Evolutionary conservation across 179 eudicot genomes (phyloP).

Genomic region (Kewa caespitosa): DNA sequence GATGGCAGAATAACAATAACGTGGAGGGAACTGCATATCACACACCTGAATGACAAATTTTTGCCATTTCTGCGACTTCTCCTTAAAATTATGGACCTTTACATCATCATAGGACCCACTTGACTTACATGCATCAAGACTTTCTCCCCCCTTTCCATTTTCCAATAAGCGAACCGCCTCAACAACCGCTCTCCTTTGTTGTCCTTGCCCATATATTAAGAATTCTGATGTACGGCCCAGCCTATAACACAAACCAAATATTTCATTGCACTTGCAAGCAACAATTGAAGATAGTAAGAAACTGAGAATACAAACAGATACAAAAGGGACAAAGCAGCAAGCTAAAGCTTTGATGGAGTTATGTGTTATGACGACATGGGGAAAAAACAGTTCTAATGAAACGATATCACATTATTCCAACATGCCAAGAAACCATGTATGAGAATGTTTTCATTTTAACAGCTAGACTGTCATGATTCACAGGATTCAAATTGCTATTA

Average conservation of each 20-base stretch:
- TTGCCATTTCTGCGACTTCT: constrained; percentile 88
- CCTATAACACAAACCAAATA: constrained; percentile 39
- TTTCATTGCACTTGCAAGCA: background rate
- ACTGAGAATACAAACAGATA: background rate
- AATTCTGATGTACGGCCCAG: constrained; percentile 85
- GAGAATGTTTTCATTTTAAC: background rate
- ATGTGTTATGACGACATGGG: background rate
- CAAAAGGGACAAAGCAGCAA: background rate
- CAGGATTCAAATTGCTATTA: background rate
- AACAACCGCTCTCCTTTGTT: constrained; percentile 84
- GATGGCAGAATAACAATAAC: background rate
- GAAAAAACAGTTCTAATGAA: background rate
- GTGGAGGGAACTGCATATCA: constrained; percentile 8
- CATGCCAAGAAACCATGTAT: background rate
- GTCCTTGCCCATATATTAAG: constrained; percentile 88
- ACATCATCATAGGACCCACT: constrained; percentile 37
- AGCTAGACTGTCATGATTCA: background rate
- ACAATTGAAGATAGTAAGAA: background rate
- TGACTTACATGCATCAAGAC: constrained; percentile 32
- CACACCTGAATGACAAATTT: constrained; percentile 82
- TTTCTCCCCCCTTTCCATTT: constrained; percentile 34
- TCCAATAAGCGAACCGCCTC: constrained; percentile 82
- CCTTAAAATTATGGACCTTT: constrained; percentile 52
- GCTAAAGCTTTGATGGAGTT: background rate
- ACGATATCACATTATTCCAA: background rate